Percentiles rank a stretch among this genome's conserved stretches.
These are phyloP conservation scores for Nannochloris sp. DNA, from an alignment of 139 green algal species.

Conservation along the genomic window DNA sequence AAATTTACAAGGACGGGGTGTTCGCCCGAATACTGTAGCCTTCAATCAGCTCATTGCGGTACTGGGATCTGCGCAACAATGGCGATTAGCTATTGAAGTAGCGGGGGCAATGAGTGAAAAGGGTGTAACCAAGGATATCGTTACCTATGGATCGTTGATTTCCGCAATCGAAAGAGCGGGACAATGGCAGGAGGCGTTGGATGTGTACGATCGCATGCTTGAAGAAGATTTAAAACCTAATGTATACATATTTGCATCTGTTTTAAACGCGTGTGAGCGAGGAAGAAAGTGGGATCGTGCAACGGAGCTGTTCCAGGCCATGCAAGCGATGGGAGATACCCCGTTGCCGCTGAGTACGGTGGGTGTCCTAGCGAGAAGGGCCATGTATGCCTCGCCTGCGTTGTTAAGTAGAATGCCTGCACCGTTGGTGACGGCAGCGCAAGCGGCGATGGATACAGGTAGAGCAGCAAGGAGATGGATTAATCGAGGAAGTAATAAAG, in stretches of 20 bases:
- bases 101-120: conserved; percentile 14
- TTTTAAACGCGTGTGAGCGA: conserved; percentile 46
- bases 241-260: conserved; percentile 31
- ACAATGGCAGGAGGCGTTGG: conserved; percentile 24
- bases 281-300: conserved; percentile 34
- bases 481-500: conserved; percentile 5
- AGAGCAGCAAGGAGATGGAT: conserved; percentile 37
- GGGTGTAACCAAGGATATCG: conserved; percentile 54
- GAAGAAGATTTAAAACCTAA: conserved; percentile 20
- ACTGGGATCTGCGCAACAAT: conserved; percentile 43
- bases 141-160: conserved; percentile 72
- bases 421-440: conserved; percentile 27
- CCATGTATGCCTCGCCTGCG: conserved; percentile 35
- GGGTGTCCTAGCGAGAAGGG: conserved; percentile 25
- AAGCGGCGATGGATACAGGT: conserved; percentile 25
- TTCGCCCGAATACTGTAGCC: conserved; percentile 41
- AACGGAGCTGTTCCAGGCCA: conserved; percentile 31
- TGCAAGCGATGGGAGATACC: conserved; percentile 22
- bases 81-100: conserved; percentile 38
- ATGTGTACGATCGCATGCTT: conserved; percentile 21
- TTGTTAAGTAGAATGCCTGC: conserved; percentile 22
- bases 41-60: conserved; percentile 33
- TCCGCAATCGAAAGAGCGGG: conserved; percentile 39
- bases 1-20: conserved; percentile 2
- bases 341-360: conserved; percentile 12